Evolutionary conservation across 495 filamentous ascomycete species (phyloP), one percentile per base, ranked within the genome.

Genomic region (Lentithecium fluviatile): DNA sequence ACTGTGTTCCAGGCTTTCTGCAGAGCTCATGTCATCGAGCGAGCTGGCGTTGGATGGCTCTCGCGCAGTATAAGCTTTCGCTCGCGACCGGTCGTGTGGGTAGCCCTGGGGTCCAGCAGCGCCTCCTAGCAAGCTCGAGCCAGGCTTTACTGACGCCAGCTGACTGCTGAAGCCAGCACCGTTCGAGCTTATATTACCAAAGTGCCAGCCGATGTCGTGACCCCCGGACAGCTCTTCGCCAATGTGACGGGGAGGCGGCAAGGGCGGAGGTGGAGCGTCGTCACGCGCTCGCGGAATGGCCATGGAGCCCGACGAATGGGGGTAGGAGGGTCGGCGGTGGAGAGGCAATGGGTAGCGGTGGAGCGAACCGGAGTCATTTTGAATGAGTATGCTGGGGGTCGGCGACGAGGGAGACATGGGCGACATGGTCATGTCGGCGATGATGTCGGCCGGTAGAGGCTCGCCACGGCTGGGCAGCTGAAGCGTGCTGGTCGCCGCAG

Each of bases 181-280:
- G 49, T 66, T 71, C 25, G 60, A 52, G 5, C 71, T 74, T 45
- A 85, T 83, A 2, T 70, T 74, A 52, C 78, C 82, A 76, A 80
- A 80, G 60, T 81, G 70, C 81, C 80, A 85, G 50, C 80, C 83
- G n/a, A 77, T 76, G 69, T 87, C 85, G 58, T 80, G 76, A 32
- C 82, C 82, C 59, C 76, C 72, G 56, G 78, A 74, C 49, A 85
- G 57, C 23, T 67, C 45, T 50, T 79, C 82, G 48, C 71, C 75
- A 42, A 86, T 79, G 52, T 76, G 71, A 60, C 77, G 72, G 7
- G 85, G 85, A 7, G 85, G 85, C 47, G 85, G 85, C 60, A 87
- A 75, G 58, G 85, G 83, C 53, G 85, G 83, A 51, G 85, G 85
- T 42, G 85, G 85, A 40, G 75, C 76, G 40, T 80, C 73, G 47